Conservation (phyloP, 495 filamentous ascomycete genomes). For the Antarctomyces pellizariae region DNA sequence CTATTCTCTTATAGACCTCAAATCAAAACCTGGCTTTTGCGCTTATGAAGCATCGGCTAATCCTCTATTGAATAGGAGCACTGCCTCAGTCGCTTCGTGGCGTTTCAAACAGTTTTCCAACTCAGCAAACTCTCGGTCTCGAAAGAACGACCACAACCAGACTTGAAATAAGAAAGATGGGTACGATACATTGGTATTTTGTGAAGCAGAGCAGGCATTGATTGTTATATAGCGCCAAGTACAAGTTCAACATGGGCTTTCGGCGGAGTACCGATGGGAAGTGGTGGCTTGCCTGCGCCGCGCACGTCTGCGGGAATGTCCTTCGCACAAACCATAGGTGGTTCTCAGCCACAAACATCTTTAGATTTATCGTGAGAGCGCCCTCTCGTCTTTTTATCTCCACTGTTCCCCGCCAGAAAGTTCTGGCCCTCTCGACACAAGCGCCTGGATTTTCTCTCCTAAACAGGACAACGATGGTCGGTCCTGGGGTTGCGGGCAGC, state of each 20-base stretch:
- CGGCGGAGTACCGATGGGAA: constrained; percentile 45
- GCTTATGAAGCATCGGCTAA: too few species aligned
- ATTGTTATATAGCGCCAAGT: constrained; percentile 24
- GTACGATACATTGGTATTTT: constrained; percentile 20
- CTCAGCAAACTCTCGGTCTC: constrained; percentile 38
- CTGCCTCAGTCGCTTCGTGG: constrained; percentile 46
- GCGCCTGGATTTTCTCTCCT: too few species aligned
- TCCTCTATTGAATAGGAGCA: too few species aligned
- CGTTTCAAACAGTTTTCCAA: constrained; percentile 41
- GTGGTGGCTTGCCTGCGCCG: constrained; percentile 31
- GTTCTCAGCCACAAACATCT: constrained; percentile 49
- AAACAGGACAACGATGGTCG: background rate
- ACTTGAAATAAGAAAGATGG: constrained; percentile 54
- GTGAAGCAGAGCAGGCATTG: constrained; percentile 13
- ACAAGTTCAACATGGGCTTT: constrained; percentile 55
- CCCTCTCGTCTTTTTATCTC: constrained; percentile 13
- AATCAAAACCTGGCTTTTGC: too few species aligned
- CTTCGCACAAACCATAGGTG: constrained; percentile 64
- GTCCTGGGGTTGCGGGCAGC: background rate
- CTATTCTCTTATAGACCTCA: too few species aligned
- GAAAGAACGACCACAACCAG: constrained; percentile 41
- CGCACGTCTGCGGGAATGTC: constrained; percentile 38
- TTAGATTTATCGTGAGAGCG: constrained; percentile 71
- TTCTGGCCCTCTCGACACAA: too few species aligned
- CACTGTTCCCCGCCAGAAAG: background rate